phyloP scores from a whole-genome alignment of 768 basidiomycete species.

The Clathrus columnatus region DNA sequence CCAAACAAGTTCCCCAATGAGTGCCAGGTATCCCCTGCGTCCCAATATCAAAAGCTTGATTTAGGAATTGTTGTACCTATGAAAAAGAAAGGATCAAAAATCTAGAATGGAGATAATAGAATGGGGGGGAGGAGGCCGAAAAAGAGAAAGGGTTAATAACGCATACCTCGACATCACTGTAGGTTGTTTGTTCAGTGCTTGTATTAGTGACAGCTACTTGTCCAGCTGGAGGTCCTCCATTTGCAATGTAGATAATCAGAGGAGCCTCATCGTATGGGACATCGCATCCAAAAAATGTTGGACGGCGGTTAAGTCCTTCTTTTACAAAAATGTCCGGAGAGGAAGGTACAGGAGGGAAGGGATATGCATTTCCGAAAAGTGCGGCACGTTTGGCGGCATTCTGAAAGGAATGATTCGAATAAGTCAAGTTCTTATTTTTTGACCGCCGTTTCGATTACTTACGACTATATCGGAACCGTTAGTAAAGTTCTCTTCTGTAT shows the following conservation, averaged over 20 bases:
- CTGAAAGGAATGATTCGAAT: not conserved
- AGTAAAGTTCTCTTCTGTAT: conserved; percentile 2
- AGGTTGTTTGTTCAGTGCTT: conserved; percentile 30
- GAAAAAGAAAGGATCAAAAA: too few species aligned
- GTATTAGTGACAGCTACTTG: conserved; percentile 35
- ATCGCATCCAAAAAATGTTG: conserved; percentile 42
- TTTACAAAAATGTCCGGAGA: conserved; percentile 23
- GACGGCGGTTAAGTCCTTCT: conserved; percentile 24
- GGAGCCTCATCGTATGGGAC: conserved; percentile 25
- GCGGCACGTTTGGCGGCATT: conserved; percentile 25
- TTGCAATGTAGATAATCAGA: conserved; percentile 51
- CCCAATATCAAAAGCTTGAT: conserved; percentile 34
- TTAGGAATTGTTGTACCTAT: conserved; percentile 33
- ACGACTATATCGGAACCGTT: conserved; percentile 8
- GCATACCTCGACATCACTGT: conserved; percentile 24
- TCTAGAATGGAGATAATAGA: too few species aligned
- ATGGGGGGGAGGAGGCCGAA: too few species aligned
- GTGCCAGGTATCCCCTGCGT: conserved; percentile 33
- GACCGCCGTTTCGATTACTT: not conserved
- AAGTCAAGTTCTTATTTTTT: not conserved
- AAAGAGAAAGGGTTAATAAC: too few species aligned
- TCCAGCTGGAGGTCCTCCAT: conserved; percentile 37
- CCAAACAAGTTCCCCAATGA: conserved; percentile 41
- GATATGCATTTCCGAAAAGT: conserved; percentile 26
- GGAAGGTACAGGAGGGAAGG: conserved; percentile 26